Base-by-base conservation (phyloP, 768 basidiomycete species). In the Leccinum longicurvipes region DNA sequence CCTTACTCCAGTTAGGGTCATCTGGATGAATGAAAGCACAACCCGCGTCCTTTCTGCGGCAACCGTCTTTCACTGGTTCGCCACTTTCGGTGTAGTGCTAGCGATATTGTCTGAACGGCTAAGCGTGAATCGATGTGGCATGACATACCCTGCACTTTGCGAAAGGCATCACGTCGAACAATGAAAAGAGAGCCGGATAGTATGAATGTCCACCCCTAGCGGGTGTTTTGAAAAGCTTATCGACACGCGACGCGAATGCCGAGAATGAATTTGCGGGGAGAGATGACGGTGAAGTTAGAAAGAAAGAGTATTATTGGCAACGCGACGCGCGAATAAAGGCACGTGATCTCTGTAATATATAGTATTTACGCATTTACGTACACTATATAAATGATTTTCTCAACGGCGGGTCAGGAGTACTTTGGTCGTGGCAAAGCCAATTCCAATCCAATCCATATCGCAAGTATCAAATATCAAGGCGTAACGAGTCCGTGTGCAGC, bases 11-110 rank as follows among this genome's bases (percentile, higher is more conserved):
- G 14, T 36, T 32, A n/a, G 63, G 49, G 10, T 67, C 58, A n/a
- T 25, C 62, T 9, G 71, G 70, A 50, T 75, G 74, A 23, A 73
- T 15, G 50, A 69, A 75, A 2, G 21, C 11, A 49, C 74, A 75
- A 23, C 61, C 62, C 4, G 46, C 17, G 11, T 39, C 60, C 7
- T 45, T 54, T 51, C 46, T 60, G 29, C 6, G 54, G 47, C 74
- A 76, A 44, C 74, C 74, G 2, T 55, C 58, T 32, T 50, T 51
- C 11, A 57, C 14, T 1, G 69, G 68, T 25, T 62, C 57, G 34
- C 74, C 74, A 47, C 44, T 60, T 19, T 68, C 65, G n/a, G 63
- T 63, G 57, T 69, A 76, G 57, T 34, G 66, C 72, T 73, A 46
- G 32, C 9, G 32, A 25, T 23, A 23, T 8, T 3, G 23, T 50